These are phyloP conservation scores for Penicillium verhagenii DNA, from an alignment of 495 filamentous ascomycete genomes.

Conservation along the genomic window DNA sequence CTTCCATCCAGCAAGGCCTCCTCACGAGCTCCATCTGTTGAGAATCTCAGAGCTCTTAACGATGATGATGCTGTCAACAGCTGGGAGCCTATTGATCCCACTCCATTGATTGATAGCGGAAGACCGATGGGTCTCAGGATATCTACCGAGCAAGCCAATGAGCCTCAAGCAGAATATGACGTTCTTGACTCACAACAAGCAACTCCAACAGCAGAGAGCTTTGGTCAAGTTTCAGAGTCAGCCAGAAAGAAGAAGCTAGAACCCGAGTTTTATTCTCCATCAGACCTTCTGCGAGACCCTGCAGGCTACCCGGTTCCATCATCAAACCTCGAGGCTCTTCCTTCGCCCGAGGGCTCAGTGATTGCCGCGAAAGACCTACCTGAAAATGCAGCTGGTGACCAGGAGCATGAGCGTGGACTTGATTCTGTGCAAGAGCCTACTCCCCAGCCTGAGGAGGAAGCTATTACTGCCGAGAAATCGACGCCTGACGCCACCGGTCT, in stretches of 20 bases:
- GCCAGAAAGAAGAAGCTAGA: slow-evolving; percentile 34
- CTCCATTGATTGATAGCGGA: slow-evolving; percentile 17
- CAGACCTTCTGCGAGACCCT: slow-evolving; percentile 43
- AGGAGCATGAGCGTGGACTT: slow-evolving; percentile 12
- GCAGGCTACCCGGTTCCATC: slow-evolving; percentile 21
- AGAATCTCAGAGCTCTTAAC: slow-evolving; percentile 34
- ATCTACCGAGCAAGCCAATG: slow-evolving; percentile 19
- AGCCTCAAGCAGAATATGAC: slow-evolving; percentile 11
- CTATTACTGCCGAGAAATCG: slow-evolving; percentile 22
- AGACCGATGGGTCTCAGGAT: slow-evolving; percentile 22
- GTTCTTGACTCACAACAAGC: slow-evolving; percentile 27
- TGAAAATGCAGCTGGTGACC: neutral
- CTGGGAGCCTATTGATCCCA: slow-evolving; percentile 34
- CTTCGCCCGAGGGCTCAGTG: slow-evolving; percentile 39
- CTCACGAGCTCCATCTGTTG: slow-evolving; percentile 43
- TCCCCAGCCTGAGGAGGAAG: slow-evolving; percentile 1
- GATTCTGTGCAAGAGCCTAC: slow-evolving; percentile 4
- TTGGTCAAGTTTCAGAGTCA: neutral
- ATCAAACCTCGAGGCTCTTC: slow-evolving; percentile 23
- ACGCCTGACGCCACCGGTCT: neutral
- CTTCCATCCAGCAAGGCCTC: slow-evolving; percentile 51
- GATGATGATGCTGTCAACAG: slow-evolving; percentile 30
- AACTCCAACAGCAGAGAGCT: slow-evolving; percentile 25
- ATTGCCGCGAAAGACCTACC: slow-evolving; percentile 22
- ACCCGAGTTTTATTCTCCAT: slow-evolving; percentile 49